Evolutionary conservation across 1,284 basidiomycete genomes (phyloP).

Genomic region (Hemileia vastatrix): DNA sequence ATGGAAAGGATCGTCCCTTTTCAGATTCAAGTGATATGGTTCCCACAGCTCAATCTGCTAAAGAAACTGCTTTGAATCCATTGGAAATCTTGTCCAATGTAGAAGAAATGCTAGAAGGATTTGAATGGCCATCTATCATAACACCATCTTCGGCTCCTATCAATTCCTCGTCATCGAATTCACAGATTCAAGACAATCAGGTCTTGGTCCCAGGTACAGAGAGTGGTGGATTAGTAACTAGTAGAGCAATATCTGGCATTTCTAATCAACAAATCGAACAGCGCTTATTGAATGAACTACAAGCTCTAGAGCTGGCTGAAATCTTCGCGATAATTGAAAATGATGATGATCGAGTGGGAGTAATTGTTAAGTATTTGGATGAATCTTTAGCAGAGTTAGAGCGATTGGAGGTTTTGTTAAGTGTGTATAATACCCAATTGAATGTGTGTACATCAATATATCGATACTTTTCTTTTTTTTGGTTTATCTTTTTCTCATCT

Average conservation of each 20-base stretch:
- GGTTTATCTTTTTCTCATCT: constrained; percentile 5
- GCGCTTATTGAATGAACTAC: constrained; percentile 70
- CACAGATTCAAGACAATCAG: too few relatives aligned
- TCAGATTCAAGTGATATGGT: too few relatives aligned
- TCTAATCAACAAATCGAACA: constrained; percentile 79
- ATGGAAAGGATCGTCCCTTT: too few relatives aligned
- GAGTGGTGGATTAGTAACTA: constrained; percentile 22
- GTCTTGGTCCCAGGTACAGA: not conserved
- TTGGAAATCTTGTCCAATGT: constrained; percentile 59
- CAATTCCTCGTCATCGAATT: too few relatives aligned
- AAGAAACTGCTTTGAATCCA: not conserved
- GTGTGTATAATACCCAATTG: constrained; percentile 84
- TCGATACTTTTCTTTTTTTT: not conserved
- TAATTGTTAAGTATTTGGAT: constrained; percentile 30
- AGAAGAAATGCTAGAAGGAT: constrained; percentile 97
- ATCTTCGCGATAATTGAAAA: constrained; percentile 23
- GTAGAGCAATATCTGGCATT: constrained; percentile 50
- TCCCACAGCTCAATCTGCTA: not conserved
- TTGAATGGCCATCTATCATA: constrained; percentile 77
- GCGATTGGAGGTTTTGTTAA: constrained; percentile 52
- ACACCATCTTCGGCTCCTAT: too few relatives aligned
- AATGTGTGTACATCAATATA: constrained; percentile 54
- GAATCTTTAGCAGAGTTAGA: constrained; percentile 40
- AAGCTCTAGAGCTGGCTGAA: constrained; percentile 67
- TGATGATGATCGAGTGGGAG: constrained; percentile 24